Base-by-base conservation (phyloP, 352 stramenopile genomes). In the Phytopythium delawarense region DNA sequence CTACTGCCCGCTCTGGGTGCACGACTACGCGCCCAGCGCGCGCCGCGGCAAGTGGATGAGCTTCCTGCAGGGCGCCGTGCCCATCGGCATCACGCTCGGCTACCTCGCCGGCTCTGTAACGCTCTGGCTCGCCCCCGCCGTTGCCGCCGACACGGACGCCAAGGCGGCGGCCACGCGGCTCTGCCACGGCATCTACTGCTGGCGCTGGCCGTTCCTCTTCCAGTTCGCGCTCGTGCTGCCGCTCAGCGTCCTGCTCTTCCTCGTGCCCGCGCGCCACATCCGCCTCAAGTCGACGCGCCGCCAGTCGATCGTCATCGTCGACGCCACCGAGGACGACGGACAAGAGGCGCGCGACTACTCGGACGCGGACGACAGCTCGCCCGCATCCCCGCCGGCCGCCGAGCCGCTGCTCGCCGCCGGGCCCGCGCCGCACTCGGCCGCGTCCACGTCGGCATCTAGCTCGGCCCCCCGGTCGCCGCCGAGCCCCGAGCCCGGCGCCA, bases 1-100 rank as follows among this genome's bases (percentile, higher is more conserved):
- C 39, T 96, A 92, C 67, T 82, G 86, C 53, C 87, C 87, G 52
- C 67, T 96, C 1, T 96, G 87, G 87, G 86, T 94, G 48, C 84
- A 96, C 69, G 87, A 94, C 61, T 94, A 92, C 71, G 85, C 87
- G 20, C 85, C 87, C 8, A 78, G 71, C 39, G 72, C 71, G 18
- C 82, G 92, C 55, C 75, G 74, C 35, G 84, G 74, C 37, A 78
- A 66, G 23, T 96, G 87, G 87, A 94, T 96, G 85, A 94, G 87
- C 63, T 94, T 85, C 62, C 62, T 96, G 13, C 87, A 96, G 69
- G 85, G 75, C 15, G 72, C 85, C 13, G 82, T 85, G 8, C 81
- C 85, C 13, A 70, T 92, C 16, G 83, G 83, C n/a, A 87, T 91
- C 67, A 92, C 84, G 20, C 60, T 92, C 25, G 85, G 85, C 30